These are phyloP conservation scores for Leccinum fuscescens DNA, from an alignment of 1,284 basidiomycete species.

Conservation along the genomic window DNA sequence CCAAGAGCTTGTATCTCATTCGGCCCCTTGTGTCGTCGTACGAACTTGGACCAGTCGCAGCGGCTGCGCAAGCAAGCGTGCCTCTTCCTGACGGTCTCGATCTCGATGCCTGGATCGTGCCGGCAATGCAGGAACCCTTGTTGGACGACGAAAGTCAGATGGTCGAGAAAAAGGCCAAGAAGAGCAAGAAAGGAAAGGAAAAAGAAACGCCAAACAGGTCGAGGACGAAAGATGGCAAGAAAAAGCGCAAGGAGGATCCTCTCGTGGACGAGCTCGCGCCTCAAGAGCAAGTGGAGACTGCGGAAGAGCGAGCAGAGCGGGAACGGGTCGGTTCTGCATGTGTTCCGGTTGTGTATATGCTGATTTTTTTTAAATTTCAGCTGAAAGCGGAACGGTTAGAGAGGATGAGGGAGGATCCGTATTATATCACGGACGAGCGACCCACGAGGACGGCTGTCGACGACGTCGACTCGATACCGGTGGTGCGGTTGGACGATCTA, in stretches of 20 bases:
- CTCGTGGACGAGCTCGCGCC: conserved; percentile 31
- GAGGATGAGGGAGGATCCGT: conserved; percentile 79
- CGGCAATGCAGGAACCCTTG: conserved; percentile 50
- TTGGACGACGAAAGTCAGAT: conserved; percentile 31
- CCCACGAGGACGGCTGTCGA: conserved; percentile 44
- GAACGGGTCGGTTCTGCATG: conserved; percentile 48
- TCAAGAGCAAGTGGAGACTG: conserved; percentile 45
- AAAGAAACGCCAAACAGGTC: conserved; percentile 38
- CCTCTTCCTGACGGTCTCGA: conserved; percentile 82
- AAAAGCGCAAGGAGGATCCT: conserved; percentile 33
- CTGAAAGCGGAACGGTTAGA: conserved; percentile 66
- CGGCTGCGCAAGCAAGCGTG: conserved; percentile 78
- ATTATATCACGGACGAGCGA: conserved; percentile 75
- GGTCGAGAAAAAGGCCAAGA: conserved; percentile 38
- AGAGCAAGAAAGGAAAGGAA: conserved; percentile 52
- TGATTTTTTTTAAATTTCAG: conserved; percentile 39
- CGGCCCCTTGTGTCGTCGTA: conserved; percentile 78
- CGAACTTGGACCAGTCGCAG: conserved; percentile 84
- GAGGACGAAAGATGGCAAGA: conserved; percentile 33
- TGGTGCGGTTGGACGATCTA: conserved; percentile 76
- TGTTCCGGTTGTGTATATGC: not conserved
- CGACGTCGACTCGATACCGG: conserved; percentile 83
- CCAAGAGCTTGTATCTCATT: conserved; percentile 76
- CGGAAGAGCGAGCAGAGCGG: conserved; percentile 55
- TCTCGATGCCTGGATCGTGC: conserved; percentile 82